Percentiles rank a stretch among this genome's conserved stretches.
Conservation (phyloP, 495 filamentous ascomycete genomes). For the Penicillium turbatum region DNA sequence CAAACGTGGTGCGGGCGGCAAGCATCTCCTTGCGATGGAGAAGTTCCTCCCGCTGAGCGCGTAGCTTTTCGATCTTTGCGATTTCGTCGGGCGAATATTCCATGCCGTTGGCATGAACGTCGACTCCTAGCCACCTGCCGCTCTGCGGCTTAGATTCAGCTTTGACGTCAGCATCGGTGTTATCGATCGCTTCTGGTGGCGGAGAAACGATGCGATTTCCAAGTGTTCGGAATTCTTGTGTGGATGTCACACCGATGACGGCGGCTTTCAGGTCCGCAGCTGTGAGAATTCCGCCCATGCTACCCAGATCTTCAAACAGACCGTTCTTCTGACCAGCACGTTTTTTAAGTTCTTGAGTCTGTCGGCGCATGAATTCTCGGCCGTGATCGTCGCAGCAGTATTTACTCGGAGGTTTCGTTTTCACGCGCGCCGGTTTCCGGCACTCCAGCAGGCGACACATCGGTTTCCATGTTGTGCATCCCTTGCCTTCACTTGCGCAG, state of each 20-base stretch:
- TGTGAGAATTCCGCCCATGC: slow-evolving; percentile 55
- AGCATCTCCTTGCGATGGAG: slow-evolving; percentile 43
- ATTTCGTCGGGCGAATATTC: slow-evolving; percentile 42
- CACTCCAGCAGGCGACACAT: slow-evolving; percentile 62
- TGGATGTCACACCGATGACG: slow-evolving; percentile 41
- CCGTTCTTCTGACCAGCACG: slow-evolving; percentile 15
- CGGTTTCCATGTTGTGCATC: slow-evolving; percentile 62
- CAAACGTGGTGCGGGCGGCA: slow-evolving; percentile 39
- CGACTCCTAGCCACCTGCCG: slow-evolving; percentile 64
- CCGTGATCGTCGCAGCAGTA: slow-evolving; percentile 68
- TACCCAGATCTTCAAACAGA: slow-evolving; percentile 42
- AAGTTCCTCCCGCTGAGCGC: slow-evolving; percentile 34
- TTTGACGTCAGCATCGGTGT: slow-evolving; percentile 13
- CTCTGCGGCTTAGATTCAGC: slow-evolving; percentile 72
- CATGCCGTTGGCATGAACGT: slow-evolving; percentile 28
- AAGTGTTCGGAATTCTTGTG: slow-evolving; percentile 53
- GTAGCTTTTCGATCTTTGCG: slow-evolving; percentile 40
- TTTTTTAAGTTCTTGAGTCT: slow-evolving; percentile 29
- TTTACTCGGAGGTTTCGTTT: slow-evolving; percentile 51
- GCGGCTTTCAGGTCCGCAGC: slow-evolving; percentile 55
- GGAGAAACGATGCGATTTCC: slow-evolving; percentile 49
- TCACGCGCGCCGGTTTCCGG: slow-evolving; percentile 54
- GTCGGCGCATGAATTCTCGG: slow-evolving; percentile 51
- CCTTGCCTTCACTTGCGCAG: slow-evolving; percentile 50
- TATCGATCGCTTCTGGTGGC: slow-evolving; percentile 26